Percentiles rank a stretch among this genome's conserved stretches.
Conservation (phyloP, 208 protist species). For the Trypanosoma cruzi region DNA sequence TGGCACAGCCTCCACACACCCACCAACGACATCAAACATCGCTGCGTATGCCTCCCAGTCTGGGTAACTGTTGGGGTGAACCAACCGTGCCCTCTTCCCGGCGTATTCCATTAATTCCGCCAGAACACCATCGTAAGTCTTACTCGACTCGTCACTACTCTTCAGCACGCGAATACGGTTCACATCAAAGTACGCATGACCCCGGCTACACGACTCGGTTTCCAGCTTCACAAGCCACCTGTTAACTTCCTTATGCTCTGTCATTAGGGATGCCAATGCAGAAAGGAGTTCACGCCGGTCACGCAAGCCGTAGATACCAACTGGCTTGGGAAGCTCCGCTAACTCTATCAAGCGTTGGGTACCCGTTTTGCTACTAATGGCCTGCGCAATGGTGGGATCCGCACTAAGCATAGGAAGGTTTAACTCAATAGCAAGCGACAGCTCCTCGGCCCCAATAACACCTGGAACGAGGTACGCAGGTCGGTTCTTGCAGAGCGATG, state of each 20-base stretch:
- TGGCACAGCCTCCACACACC: constrained; percentile 88
- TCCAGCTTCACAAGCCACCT: constrained; percentile 93
- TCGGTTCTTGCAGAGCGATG: constrained; percentile 57
- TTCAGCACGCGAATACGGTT: constrained; percentile 69
- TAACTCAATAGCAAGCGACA: constrained; percentile 75
- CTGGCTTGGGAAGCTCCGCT: constrained; percentile 74
- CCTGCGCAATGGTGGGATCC: constrained; percentile 76
- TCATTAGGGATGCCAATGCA: constrained; percentile 66
- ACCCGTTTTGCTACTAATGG: constrained; percentile 88
- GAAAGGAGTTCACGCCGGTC: constrained; percentile 57
- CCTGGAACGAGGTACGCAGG: constrained; percentile 84
- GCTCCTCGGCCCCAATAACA: constrained; percentile 86
- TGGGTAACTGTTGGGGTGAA: constrained; percentile 73
- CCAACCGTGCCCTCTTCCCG: constrained; percentile 70
- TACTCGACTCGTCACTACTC: constrained; percentile 12
- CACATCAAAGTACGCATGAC: constrained; percentile 89
- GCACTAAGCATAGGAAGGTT: constrained; percentile 85
- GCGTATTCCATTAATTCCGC: constrained; percentile 75
- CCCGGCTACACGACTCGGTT: constrained; percentile 84
- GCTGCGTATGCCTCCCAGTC: constrained; percentile 80
- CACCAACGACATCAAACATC: constrained; percentile 83
- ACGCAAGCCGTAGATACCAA: constrained; percentile 61
- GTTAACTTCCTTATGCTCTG: constrained; percentile 62
- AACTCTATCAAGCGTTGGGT: constrained; percentile 66
- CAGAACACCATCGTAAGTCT: constrained; percentile 39